These are phyloP conservation scores for Cercophora scortea DNA, from an alignment of 495 filamentous ascomycete genomes.

Conservation along the genomic window DNA sequence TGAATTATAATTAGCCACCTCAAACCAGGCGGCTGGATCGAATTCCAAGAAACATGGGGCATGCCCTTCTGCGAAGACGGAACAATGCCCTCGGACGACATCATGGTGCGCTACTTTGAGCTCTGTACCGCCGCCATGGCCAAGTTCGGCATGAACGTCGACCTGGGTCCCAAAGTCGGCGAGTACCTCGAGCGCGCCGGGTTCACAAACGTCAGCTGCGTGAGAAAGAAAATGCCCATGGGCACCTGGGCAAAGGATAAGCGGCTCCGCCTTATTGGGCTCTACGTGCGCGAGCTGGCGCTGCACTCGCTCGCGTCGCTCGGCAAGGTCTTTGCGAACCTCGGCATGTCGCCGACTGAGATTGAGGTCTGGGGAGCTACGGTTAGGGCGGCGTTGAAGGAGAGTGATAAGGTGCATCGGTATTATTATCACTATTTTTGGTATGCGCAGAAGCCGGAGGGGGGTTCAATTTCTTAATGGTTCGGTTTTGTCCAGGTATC, in stretches of 20 bases:
- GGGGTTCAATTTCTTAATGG: too few species aligned
- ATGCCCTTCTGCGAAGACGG: slow-evolving; percentile 28
- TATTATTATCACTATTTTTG: slow-evolving; percentile 32
- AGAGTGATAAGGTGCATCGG: slow-evolving; percentile 19
- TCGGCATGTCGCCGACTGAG: slow-evolving; percentile 25
- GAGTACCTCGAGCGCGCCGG: slow-evolving; percentile 44
- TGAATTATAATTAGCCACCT: slow-evolving; percentile 10
- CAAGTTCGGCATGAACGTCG: slow-evolving; percentile 31
- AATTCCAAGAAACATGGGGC: slow-evolving; percentile 32
- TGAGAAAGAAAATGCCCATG: slow-evolving; percentile 43
- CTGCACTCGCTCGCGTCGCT: slow-evolving; percentile 41
- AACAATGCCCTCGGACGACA: slow-evolving; percentile 19
- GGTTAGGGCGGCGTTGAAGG: slow-evolving; percentile 22
- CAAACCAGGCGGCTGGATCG: slow-evolving; percentile 27
- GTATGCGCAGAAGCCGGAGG: slow-evolving; percentile 26
- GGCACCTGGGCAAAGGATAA: slow-evolving; percentile 51
- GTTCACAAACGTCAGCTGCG: slow-evolving; percentile 50
- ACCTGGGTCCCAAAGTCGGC: slow-evolving; percentile 35
- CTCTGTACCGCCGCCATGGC: slow-evolving; percentile 20
- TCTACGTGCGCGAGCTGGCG: slow-evolving; percentile 26
- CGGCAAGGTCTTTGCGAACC: slow-evolving; percentile 41
- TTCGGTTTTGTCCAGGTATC: too few species aligned
- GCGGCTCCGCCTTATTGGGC: slow-evolving; percentile 47
- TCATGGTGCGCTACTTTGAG: slow-evolving; percentile 21
- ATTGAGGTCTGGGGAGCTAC: slow-evolving; percentile 22